Evolutionary conservation across 306 rosid species (phyloP).

Genomic region (Cajanus cajan): DNA sequence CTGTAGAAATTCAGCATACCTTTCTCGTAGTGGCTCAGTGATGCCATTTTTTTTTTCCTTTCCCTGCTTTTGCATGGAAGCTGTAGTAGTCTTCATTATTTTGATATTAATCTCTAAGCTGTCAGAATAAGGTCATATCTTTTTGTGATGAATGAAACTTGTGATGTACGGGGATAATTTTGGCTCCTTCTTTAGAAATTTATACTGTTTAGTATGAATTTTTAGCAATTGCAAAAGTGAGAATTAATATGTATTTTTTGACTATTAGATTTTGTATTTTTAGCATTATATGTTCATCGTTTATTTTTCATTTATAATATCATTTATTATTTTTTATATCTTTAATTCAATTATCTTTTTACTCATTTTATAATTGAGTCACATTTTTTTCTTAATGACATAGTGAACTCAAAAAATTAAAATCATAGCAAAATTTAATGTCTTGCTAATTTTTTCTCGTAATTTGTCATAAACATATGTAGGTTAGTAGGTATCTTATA

Average conservation of each 20-base stretch:
- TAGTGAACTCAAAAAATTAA: too few species aligned
- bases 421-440: too few species aligned
- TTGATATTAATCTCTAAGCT: neutral
- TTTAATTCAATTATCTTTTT: too few species aligned
- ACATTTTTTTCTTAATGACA: too few species aligned
- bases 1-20: neutral
- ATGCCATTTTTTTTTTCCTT: constrained; percentile 1
- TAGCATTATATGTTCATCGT: too few species aligned
- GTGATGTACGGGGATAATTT: neutral
- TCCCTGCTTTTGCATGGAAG: neutral
- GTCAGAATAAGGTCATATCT: neutral
- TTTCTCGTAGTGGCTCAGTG: neutral
- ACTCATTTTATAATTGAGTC: too few species aligned
- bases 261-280: neutral
- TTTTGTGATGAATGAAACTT: neutral
- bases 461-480: too few species aligned
- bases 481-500: too few species aligned
- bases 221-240: too few species aligned
- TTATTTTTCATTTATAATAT: too few species aligned
- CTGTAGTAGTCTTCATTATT: neutral
- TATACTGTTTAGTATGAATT: neutral
- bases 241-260: neutral
- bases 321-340: too few species aligned
- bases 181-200: neutral
- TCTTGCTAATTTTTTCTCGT: too few species aligned